Evolutionary conservation across 805 yeast genomes (phyloP).

Genomic region (Saccharomycopsis oosterbeekiorum): DNA sequence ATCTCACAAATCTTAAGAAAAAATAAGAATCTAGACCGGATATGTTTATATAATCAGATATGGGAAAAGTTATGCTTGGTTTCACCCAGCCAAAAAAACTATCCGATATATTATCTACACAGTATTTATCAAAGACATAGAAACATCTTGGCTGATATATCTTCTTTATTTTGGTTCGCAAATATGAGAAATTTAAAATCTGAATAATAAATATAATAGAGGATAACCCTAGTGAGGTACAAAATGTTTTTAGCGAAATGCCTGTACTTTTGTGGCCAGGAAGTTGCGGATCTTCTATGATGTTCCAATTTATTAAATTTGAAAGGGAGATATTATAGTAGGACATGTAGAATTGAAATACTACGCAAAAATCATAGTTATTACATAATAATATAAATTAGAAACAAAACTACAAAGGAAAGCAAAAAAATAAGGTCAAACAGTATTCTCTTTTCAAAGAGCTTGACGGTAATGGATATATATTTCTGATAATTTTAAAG

Average conservation of each 20-base stretch:
- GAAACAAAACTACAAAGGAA: not conserved
- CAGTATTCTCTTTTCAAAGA: no score
- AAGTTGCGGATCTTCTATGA: not conserved
- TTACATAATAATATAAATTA: not conserved
- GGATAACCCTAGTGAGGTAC: conserved; percentile 48
- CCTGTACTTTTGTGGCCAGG: conserved; percentile 49
- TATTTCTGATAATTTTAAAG: not conserved
- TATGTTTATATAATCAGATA: conserved; percentile 33
- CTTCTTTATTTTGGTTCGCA: conserved; percentile 26
- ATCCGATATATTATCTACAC: conserved; percentile 22
- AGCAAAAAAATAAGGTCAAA: no score
- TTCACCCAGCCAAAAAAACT: conserved; percentile 50
- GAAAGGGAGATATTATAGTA: not conserved
- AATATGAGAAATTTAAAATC: conserved; percentile 26
- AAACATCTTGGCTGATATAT: conserved; percentile 49
- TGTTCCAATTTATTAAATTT: not conserved
- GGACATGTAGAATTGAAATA: not conserved
- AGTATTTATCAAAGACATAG: conserved; percentile 32
- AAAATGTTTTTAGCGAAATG: conserved; percentile 43
- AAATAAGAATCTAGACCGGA: conserved; percentile 70
- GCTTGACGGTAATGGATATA: no score
- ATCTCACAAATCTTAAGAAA: conserved; percentile 50
- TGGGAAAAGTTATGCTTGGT: conserved; percentile 32
- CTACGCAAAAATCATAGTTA: no score
- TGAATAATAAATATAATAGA: conserved; percentile 41